phyloP scores from a whole-genome alignment of 306 rosid species.

The Gillenia trifoliata region DNA sequence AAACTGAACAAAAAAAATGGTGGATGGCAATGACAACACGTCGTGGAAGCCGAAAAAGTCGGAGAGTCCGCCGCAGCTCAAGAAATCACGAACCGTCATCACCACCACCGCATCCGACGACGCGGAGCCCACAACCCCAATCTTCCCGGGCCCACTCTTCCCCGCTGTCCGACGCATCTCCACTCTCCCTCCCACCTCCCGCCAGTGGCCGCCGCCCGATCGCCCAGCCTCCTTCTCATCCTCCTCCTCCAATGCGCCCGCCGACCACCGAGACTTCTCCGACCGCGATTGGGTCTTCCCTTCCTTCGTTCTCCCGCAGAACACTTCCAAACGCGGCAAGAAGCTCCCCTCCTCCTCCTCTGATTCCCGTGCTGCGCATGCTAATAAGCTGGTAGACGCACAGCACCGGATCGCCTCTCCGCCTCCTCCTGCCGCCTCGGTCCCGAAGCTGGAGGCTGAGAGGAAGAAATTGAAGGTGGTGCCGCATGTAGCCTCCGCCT shows the following conservation, averaged over 20 bases:
- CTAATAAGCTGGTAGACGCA: background rate
- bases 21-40: background rate
- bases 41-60: constrained; percentile 15
- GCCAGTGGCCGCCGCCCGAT: constrained; percentile 21
- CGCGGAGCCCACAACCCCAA: background rate
- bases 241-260: background rate
- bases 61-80: constrained; percentile 49
- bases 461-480: constrained; percentile 6
- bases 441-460: background rate
- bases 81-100: constrained; percentile 41
- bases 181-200: constrained; percentile 2
- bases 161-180: constrained; percentile 38
- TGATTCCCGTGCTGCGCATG: constrained; percentile 6
- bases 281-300: constrained; percentile 70
- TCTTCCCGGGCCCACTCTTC: constrained; percentile 45
- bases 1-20: background rate
- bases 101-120: constrained; percentile 14
- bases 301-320: constrained; percentile 57
- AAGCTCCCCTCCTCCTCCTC: background rate
- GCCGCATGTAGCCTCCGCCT: background rate
- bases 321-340: constrained; percentile 32
- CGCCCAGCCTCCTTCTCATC: constrained; percentile 36
- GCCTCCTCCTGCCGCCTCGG: background rate
- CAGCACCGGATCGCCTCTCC: background rate
- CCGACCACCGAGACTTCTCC: constrained; percentile 28